Percentiles rank a stretch among this genome's conserved stretches.
Conservation (phyloP, 345 rosid genomes). For the Excoecaria cochinchinensis region DNA sequence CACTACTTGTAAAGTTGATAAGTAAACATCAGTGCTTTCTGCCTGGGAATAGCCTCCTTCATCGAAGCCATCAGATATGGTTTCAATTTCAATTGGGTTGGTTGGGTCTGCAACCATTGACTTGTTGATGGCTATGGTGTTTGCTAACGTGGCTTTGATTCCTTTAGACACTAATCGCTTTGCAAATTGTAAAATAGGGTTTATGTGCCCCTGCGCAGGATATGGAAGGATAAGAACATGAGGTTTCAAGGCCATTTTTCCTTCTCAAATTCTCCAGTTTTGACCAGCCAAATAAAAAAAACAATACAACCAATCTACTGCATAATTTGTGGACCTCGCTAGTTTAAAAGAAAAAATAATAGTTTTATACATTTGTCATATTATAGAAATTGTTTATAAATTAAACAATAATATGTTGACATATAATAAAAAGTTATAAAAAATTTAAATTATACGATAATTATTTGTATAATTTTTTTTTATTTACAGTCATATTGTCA, state of each 20-base stretch:
- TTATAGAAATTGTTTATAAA: no score
- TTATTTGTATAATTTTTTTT: no score
- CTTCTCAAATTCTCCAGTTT: no score
- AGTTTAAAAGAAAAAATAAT: no score
- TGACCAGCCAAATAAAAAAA: no score
- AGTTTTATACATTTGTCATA: no score
- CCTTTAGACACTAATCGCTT: slow-evolving; percentile 37
- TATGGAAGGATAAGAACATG: slow-evolving; percentile 31
- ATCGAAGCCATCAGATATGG: slow-evolving; percentile 36
- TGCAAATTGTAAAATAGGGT: slow-evolving; percentile 36
- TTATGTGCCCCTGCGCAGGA: slow-evolving; percentile 40
- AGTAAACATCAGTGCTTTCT: not conserved
- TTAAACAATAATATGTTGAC: no score
- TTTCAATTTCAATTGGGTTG: slow-evolving; percentile 6
- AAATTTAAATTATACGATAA: no score
- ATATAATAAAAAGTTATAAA: no score
- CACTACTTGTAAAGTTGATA: slow-evolving; percentile 5
- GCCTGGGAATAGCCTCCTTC: slow-evolving; percentile 4
- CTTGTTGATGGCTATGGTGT: slow-evolving; percentile 19
- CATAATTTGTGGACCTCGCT: no score
- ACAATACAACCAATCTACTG: no score
- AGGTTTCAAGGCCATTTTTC: not conserved
- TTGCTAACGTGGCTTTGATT: slow-evolving; percentile 25
- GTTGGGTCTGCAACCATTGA: slow-evolving; percentile 13
- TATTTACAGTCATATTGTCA: no score